phyloP scores from a whole-genome alignment of 805 yeast species.

The Wickerhamiella musiphila region DNA sequence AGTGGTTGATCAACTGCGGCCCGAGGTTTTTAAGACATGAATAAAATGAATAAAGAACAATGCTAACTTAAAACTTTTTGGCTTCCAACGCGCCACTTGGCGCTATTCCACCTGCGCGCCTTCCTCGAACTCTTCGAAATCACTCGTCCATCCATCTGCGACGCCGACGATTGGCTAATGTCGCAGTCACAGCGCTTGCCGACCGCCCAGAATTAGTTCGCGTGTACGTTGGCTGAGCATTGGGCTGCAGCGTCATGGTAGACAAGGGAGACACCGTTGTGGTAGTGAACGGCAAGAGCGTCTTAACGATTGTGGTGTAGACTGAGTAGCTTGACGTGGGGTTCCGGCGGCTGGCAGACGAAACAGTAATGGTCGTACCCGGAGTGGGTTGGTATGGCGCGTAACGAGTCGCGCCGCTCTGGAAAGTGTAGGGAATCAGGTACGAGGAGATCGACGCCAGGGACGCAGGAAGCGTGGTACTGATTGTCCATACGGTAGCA shows the following conservation, averaged over 20 bases:
- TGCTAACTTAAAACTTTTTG: too few relatives aligned
- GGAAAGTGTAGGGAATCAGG: slow-evolving; percentile 48
- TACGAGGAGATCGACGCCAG: slow-evolving; percentile 25
- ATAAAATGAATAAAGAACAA: too few relatives aligned
- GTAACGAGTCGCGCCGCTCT: slow-evolving; percentile 59
- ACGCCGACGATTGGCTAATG: slow-evolving; percentile 4
- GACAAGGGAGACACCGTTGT: slow-evolving; percentile 76
- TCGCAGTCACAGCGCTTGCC: slow-evolving; percentile 31
- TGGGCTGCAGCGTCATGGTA: slow-evolving; percentile 40
- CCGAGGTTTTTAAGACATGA: too few relatives aligned
- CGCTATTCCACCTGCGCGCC: slow-evolving; percentile 1
- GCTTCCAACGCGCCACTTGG: slow-evolving; percentile 3
- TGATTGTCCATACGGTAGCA: slow-evolving; percentile 5
- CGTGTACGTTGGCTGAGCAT: slow-evolving; percentile 42
- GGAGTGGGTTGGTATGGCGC: slow-evolving; percentile 96
- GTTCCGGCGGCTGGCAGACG: slow-evolving; percentile 44
- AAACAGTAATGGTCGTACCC: slow-evolving; percentile 42
- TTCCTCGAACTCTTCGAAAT: neutral
- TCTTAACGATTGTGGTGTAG: slow-evolving; percentile 29
- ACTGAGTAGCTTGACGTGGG: slow-evolving; percentile 54
- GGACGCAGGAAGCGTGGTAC: slow-evolving; percentile 29
- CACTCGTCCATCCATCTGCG: slow-evolving; percentile 13
- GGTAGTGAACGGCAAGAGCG: slow-evolving; percentile 36
- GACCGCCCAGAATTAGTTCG: slow-evolving; percentile 49
- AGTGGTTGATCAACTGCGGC: too few relatives aligned